Evolutionary conservation across 2,329 filamentous ascomycete genomes (phyloP).

Genomic region (Talaromyces albobiverticillius): DNA sequence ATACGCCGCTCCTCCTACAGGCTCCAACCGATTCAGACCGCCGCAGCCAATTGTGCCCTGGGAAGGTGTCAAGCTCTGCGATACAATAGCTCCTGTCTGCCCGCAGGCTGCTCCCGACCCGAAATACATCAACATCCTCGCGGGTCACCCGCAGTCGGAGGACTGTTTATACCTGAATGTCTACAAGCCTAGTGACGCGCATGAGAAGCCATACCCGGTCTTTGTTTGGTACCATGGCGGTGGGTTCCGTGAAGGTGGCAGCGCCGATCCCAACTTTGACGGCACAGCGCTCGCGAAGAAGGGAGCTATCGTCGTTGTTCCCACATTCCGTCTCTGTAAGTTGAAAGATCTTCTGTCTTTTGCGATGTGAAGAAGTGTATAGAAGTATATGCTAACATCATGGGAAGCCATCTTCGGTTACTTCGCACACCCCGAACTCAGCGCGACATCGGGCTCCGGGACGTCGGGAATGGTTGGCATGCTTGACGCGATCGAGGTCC

Average conservation of each 20-base stretch:
- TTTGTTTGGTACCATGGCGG: slow-evolving; percentile 61
- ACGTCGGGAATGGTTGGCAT: neutral
- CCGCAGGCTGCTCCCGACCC: neutral
- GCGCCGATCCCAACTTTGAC: slow-evolving; percentile 60
- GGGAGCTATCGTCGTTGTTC: slow-evolving; percentile 12
- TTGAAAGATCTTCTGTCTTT: too few species aligned
- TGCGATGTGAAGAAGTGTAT: too few species aligned
- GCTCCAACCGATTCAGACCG: neutral
- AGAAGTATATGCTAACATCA: too few species aligned
- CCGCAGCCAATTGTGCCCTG: neutral
- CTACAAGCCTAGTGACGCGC: slow-evolving; percentile 32
- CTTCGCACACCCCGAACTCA: slow-evolving; percentile 20
- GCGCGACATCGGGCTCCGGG: neutral
- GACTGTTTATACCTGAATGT: slow-evolving; percentile 43
- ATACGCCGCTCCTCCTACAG: neutral
- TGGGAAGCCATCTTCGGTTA: slow-evolving; percentile 11
- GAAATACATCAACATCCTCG: neutral
- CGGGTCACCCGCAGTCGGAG: slow-evolving; percentile 21
- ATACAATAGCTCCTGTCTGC: neutral
- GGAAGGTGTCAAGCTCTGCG: neutral
- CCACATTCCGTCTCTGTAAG: slow-evolving; percentile 20
- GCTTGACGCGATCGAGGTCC: neutral
- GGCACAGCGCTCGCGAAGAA: neutral
- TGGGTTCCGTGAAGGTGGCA: slow-evolving; percentile 51
- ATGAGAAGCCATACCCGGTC: slow-evolving; percentile 56